These are phyloP conservation scores for Geoglossum glabrum DNA, from an alignment of 495 filamentous ascomycete genomes.

Conservation along the genomic window DNA sequence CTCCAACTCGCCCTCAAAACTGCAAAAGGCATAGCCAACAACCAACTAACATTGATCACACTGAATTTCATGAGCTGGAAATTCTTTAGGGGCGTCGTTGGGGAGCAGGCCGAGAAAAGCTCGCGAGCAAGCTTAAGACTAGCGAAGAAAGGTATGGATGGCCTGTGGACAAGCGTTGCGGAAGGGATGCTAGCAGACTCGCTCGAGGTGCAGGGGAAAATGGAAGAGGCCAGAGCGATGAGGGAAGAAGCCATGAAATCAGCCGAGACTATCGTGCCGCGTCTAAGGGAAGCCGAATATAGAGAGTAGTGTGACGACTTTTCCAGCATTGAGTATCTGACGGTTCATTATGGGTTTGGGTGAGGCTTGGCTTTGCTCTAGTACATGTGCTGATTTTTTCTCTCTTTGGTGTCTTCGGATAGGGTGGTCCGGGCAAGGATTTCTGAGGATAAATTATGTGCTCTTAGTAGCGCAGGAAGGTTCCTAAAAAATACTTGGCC, in stretches of 20 bases:
- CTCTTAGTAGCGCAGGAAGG: neutral
- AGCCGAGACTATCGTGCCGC: constrained; percentile 7
- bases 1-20: constrained; percentile 45
- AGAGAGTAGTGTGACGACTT: neutral
- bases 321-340: neutral
- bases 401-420: neutral
- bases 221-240: constrained; percentile 33
- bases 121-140: constrained; percentile 52
- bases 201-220: constrained; percentile 49
- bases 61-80: constrained; percentile 68
- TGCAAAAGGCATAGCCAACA: constrained; percentile 35
- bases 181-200: constrained; percentile 61
- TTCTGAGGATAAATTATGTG: neutral
- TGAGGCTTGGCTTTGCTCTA: neutral
- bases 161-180: constrained; percentile 70
- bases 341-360: neutral
- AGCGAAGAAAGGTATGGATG: constrained; percentile 54
- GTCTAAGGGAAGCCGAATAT: neutral
- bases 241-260: constrained; percentile 7
- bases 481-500: neutral
- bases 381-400: neutral
- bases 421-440: neutral
- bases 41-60: constrained; percentile 59
- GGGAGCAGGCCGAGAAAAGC: constrained; percentile 79
- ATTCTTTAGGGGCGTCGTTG: constrained; percentile 72